Evolutionary conservation across 2,329 filamentous ascomycete species (phyloP), one percentile per base, ranked within the genome.

Genomic region (Aspergillus carbonarius): DNA sequence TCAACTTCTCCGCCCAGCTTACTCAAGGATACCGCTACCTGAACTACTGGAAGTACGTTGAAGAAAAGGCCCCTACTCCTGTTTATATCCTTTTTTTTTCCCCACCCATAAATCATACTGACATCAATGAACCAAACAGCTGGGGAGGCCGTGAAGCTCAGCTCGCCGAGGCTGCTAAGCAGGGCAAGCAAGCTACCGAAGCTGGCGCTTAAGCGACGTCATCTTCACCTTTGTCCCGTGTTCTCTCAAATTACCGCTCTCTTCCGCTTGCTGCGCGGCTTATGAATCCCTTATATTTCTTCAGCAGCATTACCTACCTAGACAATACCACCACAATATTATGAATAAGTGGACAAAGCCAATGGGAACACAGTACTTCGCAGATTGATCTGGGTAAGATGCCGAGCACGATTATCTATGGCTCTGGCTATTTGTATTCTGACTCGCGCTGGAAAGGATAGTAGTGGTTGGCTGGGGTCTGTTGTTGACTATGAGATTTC

Each of bases 21-120:
- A 83, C 81, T 32, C 86, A 88, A 72, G 84, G 80, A 59, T 87
- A 87, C 75, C 79, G 86, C 55, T 88, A 85, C 70, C 61, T 86
- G 62, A 81, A 83, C 67, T 86, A 86, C 76, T 86, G 82, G 82
- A 76, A 80, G 78, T 80, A 72, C 58, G 76, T 77, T 46, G 12
- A n/a, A 20, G 37, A 49, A n/a, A 17, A n/a, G 2, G 10, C 25
- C 15, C n/a, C n/a, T 9, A 25, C 18, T 17, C 17, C 15, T 9
- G 18, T 17, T 10, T 30, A 10, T 12, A 10, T 32, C 9, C 30
- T 3, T 10, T n/a, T n/a, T n/a, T n/a, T n/a, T n/a, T n/a, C n/a
- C n/a, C n/a, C n/a, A n/a, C n/a, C 30, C 9, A 32, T 7, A 32
- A 32, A 32, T 2, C 9, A 32, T 32, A 12, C 30, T 32, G 30